These are phyloP conservation scores for Ganoderma lingzhi DNA, from an alignment of 1,284 basidiomycete genomes.

Conservation along the genomic window DNA sequence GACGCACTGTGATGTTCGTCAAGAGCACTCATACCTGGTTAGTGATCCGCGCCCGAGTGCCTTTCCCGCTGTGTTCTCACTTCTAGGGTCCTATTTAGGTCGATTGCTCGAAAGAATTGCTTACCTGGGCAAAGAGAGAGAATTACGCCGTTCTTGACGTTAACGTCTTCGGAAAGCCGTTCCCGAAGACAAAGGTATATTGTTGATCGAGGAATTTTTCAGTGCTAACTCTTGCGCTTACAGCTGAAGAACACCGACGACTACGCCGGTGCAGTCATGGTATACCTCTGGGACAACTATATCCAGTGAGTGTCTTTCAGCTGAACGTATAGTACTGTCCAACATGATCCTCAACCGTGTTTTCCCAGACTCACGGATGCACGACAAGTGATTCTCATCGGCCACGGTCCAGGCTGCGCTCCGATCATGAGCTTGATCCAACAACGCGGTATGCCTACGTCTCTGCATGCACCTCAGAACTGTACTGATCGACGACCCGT, in stretches of 20 bases:
- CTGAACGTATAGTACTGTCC: neutral
- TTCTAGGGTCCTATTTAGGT: slow-evolving; percentile 57
- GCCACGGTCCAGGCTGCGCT: slow-evolving; percentile 85
- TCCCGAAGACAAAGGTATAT: slow-evolving; percentile 48
- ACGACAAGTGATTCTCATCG: slow-evolving; percentile 81
- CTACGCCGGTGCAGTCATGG: slow-evolving; percentile 66
- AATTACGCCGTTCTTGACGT: slow-evolving; percentile 86
- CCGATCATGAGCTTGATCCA: slow-evolving; percentile 80
- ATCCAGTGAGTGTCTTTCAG: slow-evolving; percentile 63
- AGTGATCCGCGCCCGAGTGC: neutral
- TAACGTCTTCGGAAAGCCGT: slow-evolving; percentile 82
- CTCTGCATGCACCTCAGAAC: neutral
- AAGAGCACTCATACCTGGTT: slow-evolving; percentile 88
- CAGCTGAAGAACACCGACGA: slow-evolving; percentile 50
- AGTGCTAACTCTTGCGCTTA: slow-evolving; percentile 8
- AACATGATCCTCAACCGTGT: neutral
- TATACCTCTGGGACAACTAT: slow-evolving; percentile 96
- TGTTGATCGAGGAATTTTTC: slow-evolving; percentile 2
- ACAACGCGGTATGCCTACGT: slow-evolving; percentile 60
- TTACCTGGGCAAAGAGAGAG: slow-evolving; percentile 77
- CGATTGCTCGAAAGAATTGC: slow-evolving; percentile 83
- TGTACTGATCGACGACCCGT: neutral
- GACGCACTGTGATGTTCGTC: slow-evolving; percentile 74
- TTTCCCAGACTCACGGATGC: slow-evolving; percentile 72
- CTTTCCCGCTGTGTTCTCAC: neutral